These are phyloP conservation scores for Leishmania major DNA, from an alignment of 208 protist genomes.

Conservation along the genomic window DNA sequence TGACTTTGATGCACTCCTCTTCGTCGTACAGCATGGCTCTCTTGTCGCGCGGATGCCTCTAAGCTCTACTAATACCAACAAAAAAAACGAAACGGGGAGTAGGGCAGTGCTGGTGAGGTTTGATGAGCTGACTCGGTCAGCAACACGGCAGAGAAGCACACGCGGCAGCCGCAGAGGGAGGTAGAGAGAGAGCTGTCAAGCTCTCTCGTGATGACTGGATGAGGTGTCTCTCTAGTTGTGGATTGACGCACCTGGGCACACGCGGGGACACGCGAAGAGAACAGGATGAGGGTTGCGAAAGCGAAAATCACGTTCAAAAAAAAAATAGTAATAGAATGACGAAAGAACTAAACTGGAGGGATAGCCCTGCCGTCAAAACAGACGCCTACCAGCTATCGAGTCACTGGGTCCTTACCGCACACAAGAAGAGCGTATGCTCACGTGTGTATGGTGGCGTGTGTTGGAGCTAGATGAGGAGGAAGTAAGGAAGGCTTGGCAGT, in stretches of 20 bases:
- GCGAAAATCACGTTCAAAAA: not conserved
- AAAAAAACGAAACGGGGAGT: not conserved
- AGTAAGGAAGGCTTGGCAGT: not conserved
- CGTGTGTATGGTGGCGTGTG: not conserved
- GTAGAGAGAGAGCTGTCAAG: not conserved
- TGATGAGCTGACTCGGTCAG: not conserved
- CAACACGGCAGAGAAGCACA: not conserved
- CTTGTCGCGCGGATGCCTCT: not conserved
- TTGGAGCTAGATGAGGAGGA: not conserved
- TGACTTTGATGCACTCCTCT: slow-evolving; percentile 92
- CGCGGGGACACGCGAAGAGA: not conserved
- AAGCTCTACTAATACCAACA: not conserved
- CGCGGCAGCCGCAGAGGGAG: not conserved
- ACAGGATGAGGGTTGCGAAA: not conserved
- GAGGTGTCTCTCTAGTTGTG: not conserved
- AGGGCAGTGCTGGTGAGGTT: not conserved
- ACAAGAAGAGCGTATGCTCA: not conserved
- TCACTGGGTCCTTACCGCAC: not conserved
- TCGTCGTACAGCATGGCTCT: slow-evolving; percentile 42
- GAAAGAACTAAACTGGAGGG: not conserved
- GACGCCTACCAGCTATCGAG: not conserved
- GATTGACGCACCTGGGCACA: not conserved
- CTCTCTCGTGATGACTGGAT: not conserved
- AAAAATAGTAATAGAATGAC: not conserved
- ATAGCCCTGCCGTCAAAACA: not conserved